These are phyloP conservation scores for Suillus alpinus DNA, from an alignment of 768 basidiomycete genomes.

Conservation along the genomic window DNA sequence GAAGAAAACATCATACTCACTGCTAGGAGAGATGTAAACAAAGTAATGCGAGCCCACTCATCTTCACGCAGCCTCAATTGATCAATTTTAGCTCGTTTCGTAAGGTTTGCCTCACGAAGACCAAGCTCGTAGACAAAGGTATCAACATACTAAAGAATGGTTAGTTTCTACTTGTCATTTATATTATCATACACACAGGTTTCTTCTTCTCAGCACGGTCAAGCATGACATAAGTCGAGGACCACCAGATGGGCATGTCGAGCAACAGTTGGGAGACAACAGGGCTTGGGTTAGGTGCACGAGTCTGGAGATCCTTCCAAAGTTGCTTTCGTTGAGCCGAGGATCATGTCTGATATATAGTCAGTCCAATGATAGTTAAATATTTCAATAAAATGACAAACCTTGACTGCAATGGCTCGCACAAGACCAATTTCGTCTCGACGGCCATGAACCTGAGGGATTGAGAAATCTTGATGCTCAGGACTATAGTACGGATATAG, in stretches of 20 bases:
- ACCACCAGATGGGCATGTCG: conserved; percentile 34
- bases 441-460: not conserved
- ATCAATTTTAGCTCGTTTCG: conserved; percentile 15
- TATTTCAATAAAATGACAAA: no score
- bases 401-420: not conserved
- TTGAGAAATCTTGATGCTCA: conserved; percentile 14
- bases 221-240: conserved; percentile 22
- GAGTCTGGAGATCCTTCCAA: conserved; percentile 16
- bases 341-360: conserved; percentile 15
- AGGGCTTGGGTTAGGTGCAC: not conserved
- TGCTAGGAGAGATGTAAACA: conserved; percentile 17
- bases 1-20: conserved; percentile 8
- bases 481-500: conserved; percentile 20
- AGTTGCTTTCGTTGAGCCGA: conserved; percentile 23
- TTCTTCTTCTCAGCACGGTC: conserved; percentile 15
- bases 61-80: conserved; percentile 7
- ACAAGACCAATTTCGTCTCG: conserved; percentile 21
- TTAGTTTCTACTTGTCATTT: not conserved
- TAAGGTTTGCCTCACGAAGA: conserved; percentile 13
- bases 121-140: not conserved
- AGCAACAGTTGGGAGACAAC: conserved; percentile 15
- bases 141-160: not conserved
- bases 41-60: conserved; percentile 22
- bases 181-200: not conserved
- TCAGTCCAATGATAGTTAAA: no score